phyloP scores from a whole-genome alignment of 1,284 basidiomycete genomes.

The Pyrrhoderma noxium region DNA sequence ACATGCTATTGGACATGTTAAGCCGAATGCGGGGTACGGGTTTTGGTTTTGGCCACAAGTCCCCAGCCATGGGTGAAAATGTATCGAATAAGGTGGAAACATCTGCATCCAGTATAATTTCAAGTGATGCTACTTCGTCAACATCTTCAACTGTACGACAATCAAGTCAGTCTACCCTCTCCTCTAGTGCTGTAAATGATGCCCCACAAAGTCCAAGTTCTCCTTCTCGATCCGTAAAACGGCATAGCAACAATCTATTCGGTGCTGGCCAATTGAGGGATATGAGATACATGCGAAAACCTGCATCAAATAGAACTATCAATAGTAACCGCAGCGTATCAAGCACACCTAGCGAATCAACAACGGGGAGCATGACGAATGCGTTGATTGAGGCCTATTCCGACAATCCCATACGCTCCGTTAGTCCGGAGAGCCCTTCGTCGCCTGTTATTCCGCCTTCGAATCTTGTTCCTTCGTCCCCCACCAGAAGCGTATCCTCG shows the following conservation, averaged over 20 bases:
- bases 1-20: constrained; percentile 71
- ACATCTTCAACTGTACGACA: constrained; percentile 14
- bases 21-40: constrained; percentile 45
- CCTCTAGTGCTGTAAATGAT: constrained; percentile 10
- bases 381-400: constrained; percentile 38
- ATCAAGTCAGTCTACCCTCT: constrained; percentile 15
- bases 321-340: constrained; percentile 43
- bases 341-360: constrained; percentile 43
- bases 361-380: constrained; percentile 35
- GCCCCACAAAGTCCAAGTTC: constrained; percentile 7
- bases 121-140: constrained; percentile 7
- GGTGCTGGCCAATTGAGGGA: constrained; percentile 71
- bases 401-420: constrained; percentile 37
- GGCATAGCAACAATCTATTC: constrained; percentile 78
- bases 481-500: constrained; percentile 32
- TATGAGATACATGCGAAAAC: constrained; percentile 55
- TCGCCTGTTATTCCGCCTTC: constrained; percentile 37
- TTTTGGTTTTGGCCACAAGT: not conserved
- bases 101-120: constrained; percentile 7
- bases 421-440: constrained; percentile 43
- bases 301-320: constrained; percentile 34
- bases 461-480: constrained; percentile 36
- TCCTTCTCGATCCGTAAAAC: constrained; percentile 39
- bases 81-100: constrained; percentile 6
- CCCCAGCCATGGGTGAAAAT: constrained; percentile 4